phyloP scores from a whole-genome alignment of 495 filamentous ascomycete species.

The Neurospora discreta region DNA sequence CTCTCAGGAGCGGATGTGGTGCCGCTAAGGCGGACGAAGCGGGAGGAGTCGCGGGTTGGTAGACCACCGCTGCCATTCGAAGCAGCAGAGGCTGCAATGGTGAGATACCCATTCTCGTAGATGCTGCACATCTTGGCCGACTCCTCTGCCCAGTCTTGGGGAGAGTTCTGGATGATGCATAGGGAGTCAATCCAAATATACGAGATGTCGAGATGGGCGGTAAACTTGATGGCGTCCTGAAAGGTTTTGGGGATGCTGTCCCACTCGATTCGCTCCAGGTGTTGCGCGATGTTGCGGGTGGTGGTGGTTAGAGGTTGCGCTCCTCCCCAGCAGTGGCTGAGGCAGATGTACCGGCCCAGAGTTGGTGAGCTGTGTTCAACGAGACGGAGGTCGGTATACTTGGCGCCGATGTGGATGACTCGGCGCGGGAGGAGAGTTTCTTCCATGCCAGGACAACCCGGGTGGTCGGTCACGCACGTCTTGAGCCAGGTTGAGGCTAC shows the following conservation, averaged over 20 bases:
- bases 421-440: neutral
- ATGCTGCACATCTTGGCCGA: conserved; percentile 8
- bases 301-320: neutral
- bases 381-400: neutral
- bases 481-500: neutral
- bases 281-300: neutral
- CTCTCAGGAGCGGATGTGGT: neutral
- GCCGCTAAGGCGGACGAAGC: neutral
- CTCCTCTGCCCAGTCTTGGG: conserved; percentile 1
- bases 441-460: neutral
- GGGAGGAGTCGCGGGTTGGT: neutral
- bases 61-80: conserved; percentile 2
- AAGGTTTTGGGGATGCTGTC: conserved; percentile 12
- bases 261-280: conserved; percentile 3
- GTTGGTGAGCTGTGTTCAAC: neutral
- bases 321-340: conserved; percentile 8
- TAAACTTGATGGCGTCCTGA: conserved; percentile 19
- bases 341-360: conserved; percentile 1
- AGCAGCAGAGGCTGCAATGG: conserved; percentile 9
- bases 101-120: conserved; percentile 11
- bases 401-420: neutral
- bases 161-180: conserved; percentile 4
- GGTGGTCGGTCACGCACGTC: neutral
- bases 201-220: conserved; percentile 1
- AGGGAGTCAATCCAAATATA: conserved; percentile 16